Base-by-base conservation (phyloP, 495 filamentous ascomycete species). In the Aspergillus sclerotioniger region DNA sequence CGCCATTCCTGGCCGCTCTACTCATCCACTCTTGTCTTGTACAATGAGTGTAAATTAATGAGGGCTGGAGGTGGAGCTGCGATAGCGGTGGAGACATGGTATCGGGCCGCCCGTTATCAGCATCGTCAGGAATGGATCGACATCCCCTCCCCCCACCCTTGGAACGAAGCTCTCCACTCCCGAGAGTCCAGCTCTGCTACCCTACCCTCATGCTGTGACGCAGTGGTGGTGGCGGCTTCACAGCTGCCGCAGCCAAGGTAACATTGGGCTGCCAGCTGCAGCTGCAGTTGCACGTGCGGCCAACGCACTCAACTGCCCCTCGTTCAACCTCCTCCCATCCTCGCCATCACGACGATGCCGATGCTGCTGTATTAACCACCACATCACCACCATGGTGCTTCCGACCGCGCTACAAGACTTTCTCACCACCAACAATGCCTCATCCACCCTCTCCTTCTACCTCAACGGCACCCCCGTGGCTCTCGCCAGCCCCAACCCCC, bases 401-500 rank as follows among this genome's bases (percentile, higher is more conserved):
- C 33, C 62, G 73, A 39, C 16, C 56, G 20, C 56, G 56, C 13
- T 49, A 6, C 21, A 29, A 7, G 46, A 49, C 2, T 16, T 20
- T 1, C 20, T 49, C 46, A 0, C 21, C 21, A 31, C 46, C 20
- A 69, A 62, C 39, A 72, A 69, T 53, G 66, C 59, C 1, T 65
- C 68, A 5, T 58, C 73, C 16, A 64, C 56, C 0, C 44, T 74
- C 9, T 55, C 53, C 3, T 73, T 73, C 53, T 71, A 69, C 52
- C 57, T 70, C 0, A 73, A 73, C 53, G 71, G 71, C 15, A 68
- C 67, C 1, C 50, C 46, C 4, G 62, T 73, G 31, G 47, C 32
- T 10, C 50, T 73, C 2, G 8, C n/a, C 20, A 67, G 64, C 32
- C 67, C 71, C 0, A 58, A 70, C 19, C 71, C 68, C 15, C 64